Conservation (phyloP, 176 grass and related monocot species). For the Carex scoparia region DNA sequence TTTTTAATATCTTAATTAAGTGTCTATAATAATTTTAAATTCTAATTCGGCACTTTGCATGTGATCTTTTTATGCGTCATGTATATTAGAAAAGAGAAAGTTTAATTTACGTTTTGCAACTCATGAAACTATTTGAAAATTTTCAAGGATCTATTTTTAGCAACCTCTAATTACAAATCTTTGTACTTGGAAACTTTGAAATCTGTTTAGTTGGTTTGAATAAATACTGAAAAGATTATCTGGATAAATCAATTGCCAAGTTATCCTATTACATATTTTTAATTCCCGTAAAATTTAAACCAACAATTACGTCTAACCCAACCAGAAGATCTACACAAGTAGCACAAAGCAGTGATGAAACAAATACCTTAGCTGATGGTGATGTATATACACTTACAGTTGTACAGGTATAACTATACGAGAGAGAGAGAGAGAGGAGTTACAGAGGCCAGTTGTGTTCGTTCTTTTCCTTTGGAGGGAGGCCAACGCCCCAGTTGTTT, state of each 20-base stretch:
- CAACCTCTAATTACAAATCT: background rate
- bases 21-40: background rate
- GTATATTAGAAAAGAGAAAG: background rate
- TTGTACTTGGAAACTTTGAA: background rate
- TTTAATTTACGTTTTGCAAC: background rate
- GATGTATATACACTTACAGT: background rate
- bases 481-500: slow-evolving; percentile 92
- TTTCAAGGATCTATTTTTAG: background rate
- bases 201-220: background rate
- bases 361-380: background rate
- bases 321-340: background rate
- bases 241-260: background rate
- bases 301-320: background rate
- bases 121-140: background rate
- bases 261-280: background rate
- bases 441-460: slow-evolving; percentile 75
- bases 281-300: background rate
- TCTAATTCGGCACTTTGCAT: background rate
- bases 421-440: slow-evolving; percentile 15
- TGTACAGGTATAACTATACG: background rate
- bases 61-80: background rate
- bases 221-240: background rate
- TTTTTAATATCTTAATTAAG: background rate
- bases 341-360: background rate
- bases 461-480: slow-evolving; percentile 92